Evolutionary conservation across 2,329 filamentous ascomycete species (phyloP).

Genomic region (Fusarium keratoplasticum): DNA sequence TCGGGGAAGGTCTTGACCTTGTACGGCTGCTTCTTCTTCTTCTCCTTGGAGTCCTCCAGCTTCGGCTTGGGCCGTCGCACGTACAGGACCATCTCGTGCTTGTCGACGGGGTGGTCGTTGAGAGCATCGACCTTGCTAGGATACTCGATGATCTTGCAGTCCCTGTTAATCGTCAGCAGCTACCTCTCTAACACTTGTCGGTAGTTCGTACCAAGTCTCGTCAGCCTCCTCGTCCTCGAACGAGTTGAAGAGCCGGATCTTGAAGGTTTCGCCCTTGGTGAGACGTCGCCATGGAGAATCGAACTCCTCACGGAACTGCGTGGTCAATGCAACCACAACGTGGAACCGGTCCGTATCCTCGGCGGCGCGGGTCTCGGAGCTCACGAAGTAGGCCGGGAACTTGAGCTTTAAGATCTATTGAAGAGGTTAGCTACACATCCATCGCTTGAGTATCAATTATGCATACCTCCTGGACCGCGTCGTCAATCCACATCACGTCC

Average conservation of each 20-base stretch:
- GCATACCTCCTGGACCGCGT: background rate
- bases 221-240: no score
- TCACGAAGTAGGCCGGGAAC: constrained; percentile 18
- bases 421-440: no score
- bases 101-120: background rate
- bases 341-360: background rate
- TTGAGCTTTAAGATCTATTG: background rate
- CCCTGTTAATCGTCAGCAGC: background rate
- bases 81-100: constrained; percentile 1
- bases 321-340: background rate
- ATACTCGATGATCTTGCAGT: background rate
- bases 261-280: background rate
- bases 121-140: background rate
- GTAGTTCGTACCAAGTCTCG: background rate
- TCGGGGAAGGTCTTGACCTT: background rate
- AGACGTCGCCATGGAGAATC: background rate
- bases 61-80: background rate
- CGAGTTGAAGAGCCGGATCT: background rate
- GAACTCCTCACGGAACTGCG: background rate
- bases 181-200: background rate
- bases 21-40: background rate
- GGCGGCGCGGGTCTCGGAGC: background rate
- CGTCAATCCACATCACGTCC: constrained; percentile 13
- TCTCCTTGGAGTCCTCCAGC: no score
- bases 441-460: no score